Percentiles rank a stretch among this genome's conserved stretches.
phyloP scores from a whole-genome alignment of 2,329 filamentous ascomycete genomes.

The Sordariomycetes sp. region DNA sequence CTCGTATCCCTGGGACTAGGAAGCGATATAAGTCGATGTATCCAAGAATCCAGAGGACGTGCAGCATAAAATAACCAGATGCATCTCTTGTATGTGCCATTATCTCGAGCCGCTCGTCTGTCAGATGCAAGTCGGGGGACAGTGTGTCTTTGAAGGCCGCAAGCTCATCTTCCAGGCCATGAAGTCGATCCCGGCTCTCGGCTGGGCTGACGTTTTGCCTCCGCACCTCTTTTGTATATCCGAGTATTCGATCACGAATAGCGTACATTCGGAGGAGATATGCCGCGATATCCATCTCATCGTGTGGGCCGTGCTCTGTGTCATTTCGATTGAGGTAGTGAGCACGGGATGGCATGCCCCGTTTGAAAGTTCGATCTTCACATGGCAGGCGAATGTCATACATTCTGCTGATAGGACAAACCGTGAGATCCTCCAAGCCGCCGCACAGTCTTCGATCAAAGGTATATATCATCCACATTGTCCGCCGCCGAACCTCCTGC shows the following conservation, averaged over 20 bases:
- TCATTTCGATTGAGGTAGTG: constrained; percentile 6
- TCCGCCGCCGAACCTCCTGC: constrained; percentile 13
- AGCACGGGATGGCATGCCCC: constrained; percentile 10
- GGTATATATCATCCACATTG: constrained; percentile 16
- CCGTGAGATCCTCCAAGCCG: constrained; percentile 16
- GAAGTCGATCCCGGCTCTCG: constrained; percentile 7
- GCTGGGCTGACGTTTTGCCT: constrained; percentile 7
- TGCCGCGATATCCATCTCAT: constrained; percentile 10
- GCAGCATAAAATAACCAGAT: constrained; percentile 9
- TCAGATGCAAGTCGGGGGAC: constrained; percentile 11
- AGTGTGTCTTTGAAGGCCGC: constrained; percentile 8
- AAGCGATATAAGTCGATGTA: constrained; percentile 16
- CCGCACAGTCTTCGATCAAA: constrained; percentile 15
- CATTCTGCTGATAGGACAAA: constrained; percentile 13
- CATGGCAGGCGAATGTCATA: constrained; percentile 15
- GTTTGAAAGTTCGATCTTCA: constrained; percentile 14
- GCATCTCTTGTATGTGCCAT: constrained; percentile 15
- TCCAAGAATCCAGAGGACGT: constrained; percentile 10
- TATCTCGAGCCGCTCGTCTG: constrained; percentile 9
- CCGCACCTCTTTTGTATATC: constrained; percentile 5
- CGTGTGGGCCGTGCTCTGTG: constrained; percentile 2
- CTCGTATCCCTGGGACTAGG: constrained; percentile 13
- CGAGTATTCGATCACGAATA: constrained; percentile 12
- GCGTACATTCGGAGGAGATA: constrained; percentile 12
- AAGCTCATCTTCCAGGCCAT: constrained; percentile 10